Evolutionary conservation across 1,284 basidiomycete species (phyloP).

Genomic region (Albatrellus sp.): DNA sequence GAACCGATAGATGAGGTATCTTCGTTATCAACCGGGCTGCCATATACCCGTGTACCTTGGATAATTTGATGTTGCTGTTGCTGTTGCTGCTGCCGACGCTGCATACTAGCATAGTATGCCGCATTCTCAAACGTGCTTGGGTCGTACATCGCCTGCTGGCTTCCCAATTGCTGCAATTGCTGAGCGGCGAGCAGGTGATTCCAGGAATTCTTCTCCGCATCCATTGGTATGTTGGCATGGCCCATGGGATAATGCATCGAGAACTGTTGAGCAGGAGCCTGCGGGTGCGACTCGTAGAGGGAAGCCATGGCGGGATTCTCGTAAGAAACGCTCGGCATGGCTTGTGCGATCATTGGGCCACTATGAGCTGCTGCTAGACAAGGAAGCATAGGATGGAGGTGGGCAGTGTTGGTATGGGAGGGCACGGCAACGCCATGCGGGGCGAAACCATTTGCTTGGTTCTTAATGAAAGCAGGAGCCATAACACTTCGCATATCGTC

Average conservation of each 20-base stretch:
- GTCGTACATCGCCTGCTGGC: slow-evolving; percentile 15
- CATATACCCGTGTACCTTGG: slow-evolving; percentile 15
- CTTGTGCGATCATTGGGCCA: slow-evolving; percentile 22
- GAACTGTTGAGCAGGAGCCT: slow-evolving; percentile 10
- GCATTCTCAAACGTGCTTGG: slow-evolving; percentile 14
- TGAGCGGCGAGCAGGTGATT: slow-evolving; percentile 19
- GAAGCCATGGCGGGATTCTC: slow-evolving; percentile 24
- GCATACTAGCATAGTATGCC: slow-evolving; percentile 19
- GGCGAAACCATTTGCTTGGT: slow-evolving; percentile 16
- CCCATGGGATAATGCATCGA: slow-evolving; percentile 13
- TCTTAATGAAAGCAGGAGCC: slow-evolving; percentile 11
- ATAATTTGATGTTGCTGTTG: slow-evolving; percentile 16
- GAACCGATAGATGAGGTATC: slow-evolving; percentile 27
- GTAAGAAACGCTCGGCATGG: slow-evolving; percentile 19
- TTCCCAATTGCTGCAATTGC: slow-evolving; percentile 15
- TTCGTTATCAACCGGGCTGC: slow-evolving; percentile 24
- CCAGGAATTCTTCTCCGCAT: slow-evolving; percentile 14
- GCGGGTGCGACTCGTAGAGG: slow-evolving; percentile 20
- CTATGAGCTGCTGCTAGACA: slow-evolving; percentile 11
- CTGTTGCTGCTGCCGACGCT: slow-evolving; percentile 22
- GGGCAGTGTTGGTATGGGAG: slow-evolving; percentile 5
- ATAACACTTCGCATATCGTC: slow-evolving; percentile 13
- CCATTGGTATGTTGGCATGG: slow-evolving; percentile 3
- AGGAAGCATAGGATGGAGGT: slow-evolving; percentile 11
- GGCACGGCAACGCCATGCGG: slow-evolving; percentile 13